Evolutionary conservation across 345 rosid species (phyloP).

Genomic region (Camelina sativa): DNA sequence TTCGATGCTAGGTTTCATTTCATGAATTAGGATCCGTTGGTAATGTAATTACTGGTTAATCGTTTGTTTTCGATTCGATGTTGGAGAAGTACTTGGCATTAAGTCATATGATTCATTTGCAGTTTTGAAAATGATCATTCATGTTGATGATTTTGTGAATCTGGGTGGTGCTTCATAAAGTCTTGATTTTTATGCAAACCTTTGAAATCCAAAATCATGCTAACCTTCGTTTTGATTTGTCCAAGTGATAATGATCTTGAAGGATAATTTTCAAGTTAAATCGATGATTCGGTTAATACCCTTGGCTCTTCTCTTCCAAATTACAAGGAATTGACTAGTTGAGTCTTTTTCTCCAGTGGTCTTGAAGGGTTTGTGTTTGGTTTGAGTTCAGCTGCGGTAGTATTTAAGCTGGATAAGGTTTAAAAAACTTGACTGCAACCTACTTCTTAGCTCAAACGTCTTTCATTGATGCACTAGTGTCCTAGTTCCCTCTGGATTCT

Average conservation of each 20-base stretch:
- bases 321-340: neutral
- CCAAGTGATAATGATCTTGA: neutral
- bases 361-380: neutral
- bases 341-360: neutral
- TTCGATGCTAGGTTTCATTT: neutral
- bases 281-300: neutral
- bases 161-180: conserved; percentile 20
- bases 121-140: neutral
- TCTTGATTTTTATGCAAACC: neutral
- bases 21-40: conserved; percentile 2
- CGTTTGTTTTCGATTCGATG: conserved; percentile 12
- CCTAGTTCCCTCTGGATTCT: neutral
- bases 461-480: neutral
- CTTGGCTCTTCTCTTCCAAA: neutral
- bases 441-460: neutral
- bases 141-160: neutral
- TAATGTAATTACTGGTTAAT: conserved; percentile 1
- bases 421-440: neutral
- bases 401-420: neutral
- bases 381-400: neutral
- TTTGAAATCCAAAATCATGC: neutral
- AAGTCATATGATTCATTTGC: neutral
- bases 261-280: conserved; percentile 1
- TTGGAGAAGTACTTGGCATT: neutral
- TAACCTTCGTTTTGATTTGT: neutral